phyloP scores from a whole-genome alignment of 805 yeast species.

The Suhomyces faveliae region DNA sequence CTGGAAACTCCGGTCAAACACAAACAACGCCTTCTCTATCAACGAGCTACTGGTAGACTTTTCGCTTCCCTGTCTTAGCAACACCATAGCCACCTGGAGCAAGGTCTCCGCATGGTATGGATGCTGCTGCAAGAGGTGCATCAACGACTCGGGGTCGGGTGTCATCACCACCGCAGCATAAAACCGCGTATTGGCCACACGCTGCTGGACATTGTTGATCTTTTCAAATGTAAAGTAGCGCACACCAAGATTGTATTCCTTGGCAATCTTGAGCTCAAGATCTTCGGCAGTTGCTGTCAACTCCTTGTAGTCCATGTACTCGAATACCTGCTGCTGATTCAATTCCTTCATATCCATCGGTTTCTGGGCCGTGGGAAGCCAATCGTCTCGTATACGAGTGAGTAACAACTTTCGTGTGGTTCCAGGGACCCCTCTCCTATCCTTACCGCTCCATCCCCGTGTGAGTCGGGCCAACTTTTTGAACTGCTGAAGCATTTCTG shows the following conservation, averaged over 20 bases:
- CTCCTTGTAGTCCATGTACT: conserved; percentile 34
- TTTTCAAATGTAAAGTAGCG: conserved; percentile 58
- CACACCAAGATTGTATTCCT: conserved; percentile 42
- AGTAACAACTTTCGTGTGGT: conserved; percentile 63
- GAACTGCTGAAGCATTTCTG: conserved; percentile 64
- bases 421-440: conserved; percentile 72
- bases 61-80: conserved; percentile 72
- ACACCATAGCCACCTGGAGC: conserved; percentile 73
- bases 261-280: conserved; percentile 29
- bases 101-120: conserved; percentile 80
- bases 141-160: conserved; percentile 77
- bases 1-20: conserved; percentile 72
- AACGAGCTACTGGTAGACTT: conserved; percentile 69
- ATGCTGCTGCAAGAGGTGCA: conserved; percentile 52
- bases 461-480: conserved; percentile 56
- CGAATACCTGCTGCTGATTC: conserved; percentile 35
- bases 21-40: conserved; percentile 73
- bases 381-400: conserved; percentile 74
- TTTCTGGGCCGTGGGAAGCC: conserved; percentile 68
- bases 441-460: conserved; percentile 84
- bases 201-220: conserved; percentile 23
- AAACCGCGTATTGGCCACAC: conserved; percentile 48
- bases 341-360: conserved; percentile 62
- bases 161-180: conserved; percentile 64
- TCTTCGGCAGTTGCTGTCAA: conserved; percentile 26